Base-by-base conservation (phyloP, 2,329 filamentous ascomycete genomes). In the Fusarium mundagurra region DNA sequence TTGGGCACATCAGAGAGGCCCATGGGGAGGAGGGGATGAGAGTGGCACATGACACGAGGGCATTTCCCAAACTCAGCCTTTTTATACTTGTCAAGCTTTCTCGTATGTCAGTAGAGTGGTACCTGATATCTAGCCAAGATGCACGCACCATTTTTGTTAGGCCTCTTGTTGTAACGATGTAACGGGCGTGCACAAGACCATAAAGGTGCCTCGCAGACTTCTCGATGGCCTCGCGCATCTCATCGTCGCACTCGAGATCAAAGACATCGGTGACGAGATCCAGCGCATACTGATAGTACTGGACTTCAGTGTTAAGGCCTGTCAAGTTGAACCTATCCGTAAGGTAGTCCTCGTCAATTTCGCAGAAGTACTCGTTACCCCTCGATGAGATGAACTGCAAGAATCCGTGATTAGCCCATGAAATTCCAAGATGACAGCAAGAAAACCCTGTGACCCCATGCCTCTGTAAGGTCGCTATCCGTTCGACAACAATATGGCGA, bases 301-400 rank as follows among this genome's bases (percentile, higher is more conserved):
- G 94, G 20, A 99, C 96, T 82, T 99, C 96, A 41, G 94, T 96
- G 85, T 98, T 98, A 58, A 99, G 90, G 43, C 96, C 96, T 1
- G 96, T 99, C 71, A 99, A 88, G 85, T 99, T 99, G 89, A 99
- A 99, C 58, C 96, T 92, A 83, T 99, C 96, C 59, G 95, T 98
- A 53, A 99, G 89, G 84, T 99, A 99, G 80, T 99, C 96, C 83
- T 99, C 96, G 84, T 99, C 96, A 80, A 99, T 98, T 82, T 99
- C 96, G 89, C 96, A 99, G 81, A 98, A 99, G 85, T 99, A 99
- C 83, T 99, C 96, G 85, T 99, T 98, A 75, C 96, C 96, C 64
- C 96, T 91, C 11, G 95, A 98, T 9, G 96, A 98, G 79, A 98
- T 98, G 83, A 99, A 99, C 96, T 99, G 81, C 45, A 50, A 53